Evolutionary conservation across 345 rosid species (phyloP), one percentile per base, ranked within the genome.

Genomic region (Eucalyptus erythrocorys): DNA sequence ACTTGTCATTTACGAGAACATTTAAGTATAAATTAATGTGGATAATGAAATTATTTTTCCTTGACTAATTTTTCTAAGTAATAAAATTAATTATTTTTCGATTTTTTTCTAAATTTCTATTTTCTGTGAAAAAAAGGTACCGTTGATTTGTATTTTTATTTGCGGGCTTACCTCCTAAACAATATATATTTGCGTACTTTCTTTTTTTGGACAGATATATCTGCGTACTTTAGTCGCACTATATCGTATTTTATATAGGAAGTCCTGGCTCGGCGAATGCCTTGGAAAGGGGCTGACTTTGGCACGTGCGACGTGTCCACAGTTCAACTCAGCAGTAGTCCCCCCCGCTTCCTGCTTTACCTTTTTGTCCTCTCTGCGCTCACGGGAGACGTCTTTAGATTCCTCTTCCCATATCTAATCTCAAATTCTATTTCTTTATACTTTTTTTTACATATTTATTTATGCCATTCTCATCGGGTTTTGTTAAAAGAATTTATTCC

Each of bases 311-410:
- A 57, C 59, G 57, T 45, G 42, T 55, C 61, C 61, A 22, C 30
- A 55, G 43, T 71, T 19, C 80, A 21, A 34, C 80, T 68, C 80
- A 16, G 80, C 61, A 55, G 61, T 51, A 51, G 57, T 66, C n/a
- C 32, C 66, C 43, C 43, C 43, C 1, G 47, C 0, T 12, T 8
- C 66, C 3, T 0, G n/a, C 2, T 32, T 68, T 16, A 43, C 43
- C 22, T 71, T 68, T 87, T 88, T 90, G 66, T 43, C 66, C 37
- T 42, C 80, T 13, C 47, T 40, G 27, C 7, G 27, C 32, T 90
- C 93, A 91, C 92, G 93, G 87, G 93, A 86, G 93, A 86, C 66
- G 43, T 8, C 88, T 87, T 37, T 2, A 13, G 8, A 47, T 86
- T 61, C 84, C 57, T 34, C 87, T 42, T 8, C 80, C 71, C 61